Conservation (phyloP, 202 grass and related monocot species). For the Carex sylvatica region DNA sequence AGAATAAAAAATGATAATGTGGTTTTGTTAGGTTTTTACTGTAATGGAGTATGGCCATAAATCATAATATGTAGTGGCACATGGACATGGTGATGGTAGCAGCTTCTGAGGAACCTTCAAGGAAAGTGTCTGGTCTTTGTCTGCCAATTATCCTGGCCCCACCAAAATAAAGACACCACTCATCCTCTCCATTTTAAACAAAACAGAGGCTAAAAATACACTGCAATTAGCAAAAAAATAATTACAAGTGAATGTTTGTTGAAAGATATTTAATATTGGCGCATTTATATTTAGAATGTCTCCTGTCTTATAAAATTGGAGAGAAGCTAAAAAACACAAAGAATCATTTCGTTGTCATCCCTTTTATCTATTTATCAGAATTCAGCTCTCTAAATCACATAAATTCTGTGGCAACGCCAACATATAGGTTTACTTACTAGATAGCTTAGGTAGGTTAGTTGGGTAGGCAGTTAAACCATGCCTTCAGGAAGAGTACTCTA, state of each 20-base stretch:
- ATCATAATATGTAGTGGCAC: conserved; percentile 3
- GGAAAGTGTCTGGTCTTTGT: conserved; percentile 13
- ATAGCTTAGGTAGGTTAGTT: background rate
- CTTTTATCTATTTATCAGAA: background rate
- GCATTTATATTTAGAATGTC: background rate
- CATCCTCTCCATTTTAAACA: background rate
- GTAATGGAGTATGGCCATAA: background rate
- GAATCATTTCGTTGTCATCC: conserved; percentile 19
- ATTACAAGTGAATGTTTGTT: background rate
- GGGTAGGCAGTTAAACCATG: conserved; percentile 23
- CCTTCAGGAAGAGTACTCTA: background rate
- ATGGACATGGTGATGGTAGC: background rate
- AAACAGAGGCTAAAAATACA: background rate
- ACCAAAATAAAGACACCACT: background rate
- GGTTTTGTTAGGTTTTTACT: background rate
- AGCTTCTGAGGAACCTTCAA: conserved; percentile 11
- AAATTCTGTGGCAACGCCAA: conserved; percentile 26
- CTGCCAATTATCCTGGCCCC: conserved; percentile 11
- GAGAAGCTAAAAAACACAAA: conserved; percentile 13
- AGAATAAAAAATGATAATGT: background rate
- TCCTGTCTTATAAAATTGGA: background rate
- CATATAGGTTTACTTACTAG: background rate
- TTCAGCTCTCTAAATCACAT: conserved; percentile 22
- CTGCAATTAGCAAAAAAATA: no score
- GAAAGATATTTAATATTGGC: background rate